Conservation (phyloP, 768 basidiomycete species). For the Termitomyces sp. region DNA sequence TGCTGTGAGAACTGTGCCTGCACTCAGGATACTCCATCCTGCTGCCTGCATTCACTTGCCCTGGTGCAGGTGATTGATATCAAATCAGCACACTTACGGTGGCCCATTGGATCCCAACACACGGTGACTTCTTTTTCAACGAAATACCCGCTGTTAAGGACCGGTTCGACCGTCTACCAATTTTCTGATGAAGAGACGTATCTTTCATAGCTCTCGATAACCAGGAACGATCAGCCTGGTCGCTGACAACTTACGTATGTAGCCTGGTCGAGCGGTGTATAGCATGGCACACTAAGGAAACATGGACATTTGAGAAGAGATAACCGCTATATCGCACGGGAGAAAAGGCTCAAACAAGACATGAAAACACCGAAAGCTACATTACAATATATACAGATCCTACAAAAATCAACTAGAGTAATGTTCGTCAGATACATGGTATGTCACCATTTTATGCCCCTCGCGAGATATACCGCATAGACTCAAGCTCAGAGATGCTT, state of each 20-base stretch:
- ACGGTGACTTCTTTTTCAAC: too few relatives aligned
- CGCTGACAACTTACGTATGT: too few relatives aligned
- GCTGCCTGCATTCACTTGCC: too few relatives aligned
- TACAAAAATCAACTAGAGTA: not conserved
- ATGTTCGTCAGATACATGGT: not conserved
- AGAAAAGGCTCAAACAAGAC: too few relatives aligned
- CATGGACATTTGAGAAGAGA: not conserved
- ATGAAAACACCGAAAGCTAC: not conserved
- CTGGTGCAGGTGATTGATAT: too few relatives aligned
- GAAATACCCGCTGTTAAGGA: not conserved
- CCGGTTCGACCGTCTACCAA: not conserved
- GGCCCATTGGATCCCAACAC: too few relatives aligned
- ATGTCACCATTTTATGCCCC: constrained; percentile 34
- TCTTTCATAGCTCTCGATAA: not conserved
- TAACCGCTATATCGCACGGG: not conserved
- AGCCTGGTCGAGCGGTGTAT: too few relatives aligned
- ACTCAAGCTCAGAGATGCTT: constrained; percentile 48
- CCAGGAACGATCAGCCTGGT: too few relatives aligned
- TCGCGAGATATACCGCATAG: constrained; percentile 49
- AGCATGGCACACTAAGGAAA: not conserved
- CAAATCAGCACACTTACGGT: too few relatives aligned
- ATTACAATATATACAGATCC: not conserved
- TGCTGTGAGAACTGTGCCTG: too few relatives aligned
- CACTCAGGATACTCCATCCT: too few relatives aligned
- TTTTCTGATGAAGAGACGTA: not conserved